phyloP scores from a whole-genome alignment of 1,139 yeast species.

The Pichia sp. region DNA sequence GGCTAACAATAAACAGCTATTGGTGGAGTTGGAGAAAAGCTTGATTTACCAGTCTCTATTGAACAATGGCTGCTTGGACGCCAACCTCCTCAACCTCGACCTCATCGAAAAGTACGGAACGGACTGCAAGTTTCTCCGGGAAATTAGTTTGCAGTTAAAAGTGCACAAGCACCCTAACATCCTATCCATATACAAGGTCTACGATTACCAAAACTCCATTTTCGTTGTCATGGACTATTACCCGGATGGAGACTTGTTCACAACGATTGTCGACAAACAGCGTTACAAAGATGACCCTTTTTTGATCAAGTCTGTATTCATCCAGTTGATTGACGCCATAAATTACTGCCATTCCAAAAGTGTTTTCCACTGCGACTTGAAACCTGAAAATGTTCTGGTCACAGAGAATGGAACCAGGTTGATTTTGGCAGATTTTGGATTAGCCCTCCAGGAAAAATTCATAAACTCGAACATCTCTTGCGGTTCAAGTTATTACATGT shows the following conservation, averaged over 20 bases:
- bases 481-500: slow-evolving; percentile 89
- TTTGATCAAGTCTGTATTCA: slow-evolving; percentile 65
- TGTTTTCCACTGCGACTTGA: slow-evolving; percentile 83
- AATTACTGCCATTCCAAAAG: slow-evolving; percentile 62
- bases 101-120: slow-evolving; percentile 41
- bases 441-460: slow-evolving; percentile 58
- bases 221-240: slow-evolving; percentile 80
- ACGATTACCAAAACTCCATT: slow-evolving; percentile 50
- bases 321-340: slow-evolving; percentile 71
- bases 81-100: slow-evolving; percentile 40
- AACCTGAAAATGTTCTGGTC: slow-evolving; percentile 83
- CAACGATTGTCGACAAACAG: slow-evolving; percentile 67
- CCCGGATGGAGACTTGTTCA: slow-evolving; percentile 78
- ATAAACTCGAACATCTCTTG: slow-evolving; percentile 74
- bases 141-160: slow-evolving; percentile 64
- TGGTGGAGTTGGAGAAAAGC: slow-evolving; percentile 28
- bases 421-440: slow-evolving; percentile 79
- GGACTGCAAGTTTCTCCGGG: slow-evolving; percentile 51
- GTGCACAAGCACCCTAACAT: slow-evolving; percentile 79
- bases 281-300: slow-evolving; percentile 49
- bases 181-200: slow-evolving; percentile 69
- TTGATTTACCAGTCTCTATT: slow-evolving; percentile 25
- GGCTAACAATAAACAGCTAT: slow-evolving; percentile 29
- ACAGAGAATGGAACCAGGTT: slow-evolving; percentile 56
- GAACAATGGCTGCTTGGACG: slow-evolving; percentile 27